Conservation (phyloP, 2,329 filamentous ascomycete species). For the Metarhizium robertsii region DNA sequence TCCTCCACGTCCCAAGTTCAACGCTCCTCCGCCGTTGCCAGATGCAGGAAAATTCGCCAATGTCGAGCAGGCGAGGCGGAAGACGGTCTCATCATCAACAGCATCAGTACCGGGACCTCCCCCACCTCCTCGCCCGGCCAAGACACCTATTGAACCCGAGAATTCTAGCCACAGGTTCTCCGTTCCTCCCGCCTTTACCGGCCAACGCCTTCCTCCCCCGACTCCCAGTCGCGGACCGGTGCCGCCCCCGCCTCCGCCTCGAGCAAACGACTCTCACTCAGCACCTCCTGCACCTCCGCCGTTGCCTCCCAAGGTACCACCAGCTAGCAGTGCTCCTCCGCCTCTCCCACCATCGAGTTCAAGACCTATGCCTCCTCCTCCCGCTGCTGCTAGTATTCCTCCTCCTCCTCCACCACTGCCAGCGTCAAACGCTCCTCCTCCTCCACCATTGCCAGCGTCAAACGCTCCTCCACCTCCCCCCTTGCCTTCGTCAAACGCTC, state of each 20-base stretch:
- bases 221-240: slow-evolving; percentile 62
- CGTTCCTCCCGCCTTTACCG: slow-evolving; percentile 72
- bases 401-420: slow-evolving; percentile 36
- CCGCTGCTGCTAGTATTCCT: slow-evolving; percentile 29
- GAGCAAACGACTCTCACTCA: slow-evolving; percentile 20
- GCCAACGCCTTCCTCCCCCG: slow-evolving; percentile 63
- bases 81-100: slow-evolving; percentile 11
- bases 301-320: slow-evolving; percentile 39
- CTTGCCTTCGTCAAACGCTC: slow-evolving; percentile 34
- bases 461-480: slow-evolving; percentile 27
- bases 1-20: slow-evolving; percentile 58
- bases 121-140: slow-evolving; percentile 44
- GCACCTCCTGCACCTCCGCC: slow-evolving; percentile 30
- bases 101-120: slow-evolving; percentile 19
- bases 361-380: slow-evolving; percentile 44
- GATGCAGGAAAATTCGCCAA: slow-evolving; percentile 83
- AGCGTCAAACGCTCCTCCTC: slow-evolving; percentile 28
- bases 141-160: slow-evolving; percentile 57
- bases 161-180: slow-evolving; percentile 51
- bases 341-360: slow-evolving; percentile 41
- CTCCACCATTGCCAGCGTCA: slow-evolving; percentile 20
- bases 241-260: slow-evolving; percentile 59
- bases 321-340: slow-evolving; percentile 34
- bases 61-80: slow-evolving; percentile 26
- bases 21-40: slow-evolving; percentile 76